Evolutionary conservation across 371 early-diverging fungal species (phyloP), one percentile per base, ranked within the genome.

Genomic region (Coemansia sp.): DNA sequence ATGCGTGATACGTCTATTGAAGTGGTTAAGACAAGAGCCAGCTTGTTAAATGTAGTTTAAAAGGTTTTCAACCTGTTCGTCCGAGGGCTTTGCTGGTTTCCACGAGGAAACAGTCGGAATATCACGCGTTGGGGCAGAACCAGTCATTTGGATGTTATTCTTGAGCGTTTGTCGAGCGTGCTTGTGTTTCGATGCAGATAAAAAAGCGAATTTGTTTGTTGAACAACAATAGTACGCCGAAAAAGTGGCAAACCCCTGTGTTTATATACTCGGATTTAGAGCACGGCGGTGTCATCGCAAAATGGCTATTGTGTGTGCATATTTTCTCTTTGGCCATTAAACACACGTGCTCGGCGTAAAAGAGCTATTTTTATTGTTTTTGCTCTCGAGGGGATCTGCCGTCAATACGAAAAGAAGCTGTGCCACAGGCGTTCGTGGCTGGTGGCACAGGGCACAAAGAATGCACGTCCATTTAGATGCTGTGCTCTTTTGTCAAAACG

Each of bases 11-110:
- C 6, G 43, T 43, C 43, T 43, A 43, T 43, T 26, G 26, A 26
- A 26, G 26, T 26, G 26, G 43, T 5, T 43, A 16, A 16, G 7
- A 16, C 43, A 43, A 43, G n/a, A 43, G 43, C n/a, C 43, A 6
- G 45, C 20, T 45, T 9, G 16, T 45, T 49, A 49, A 12, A 49
- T 49, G 5, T 49, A 10, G 12, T 49, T 30, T 11, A 49, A 31
- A 31, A 49, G 49, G 30, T 49, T 49, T 3, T 49, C 49, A 20
- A 49, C 30, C 30, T 49, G 49, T 11, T 49, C 49, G 30, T 49
- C 31, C 30, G 49, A 30, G 14, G 49, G 49, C 31, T 31, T 49
- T 10, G 49, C 49, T 6, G 49, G 49, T 11, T 49, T 49, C 49
- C 49, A 49, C 12, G 30, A 14, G 9, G 49, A 26, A n/a, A 45